Conservation (phyloP, 495 filamentous ascomycete genomes). For the Talaromyces ruber region DNA sequence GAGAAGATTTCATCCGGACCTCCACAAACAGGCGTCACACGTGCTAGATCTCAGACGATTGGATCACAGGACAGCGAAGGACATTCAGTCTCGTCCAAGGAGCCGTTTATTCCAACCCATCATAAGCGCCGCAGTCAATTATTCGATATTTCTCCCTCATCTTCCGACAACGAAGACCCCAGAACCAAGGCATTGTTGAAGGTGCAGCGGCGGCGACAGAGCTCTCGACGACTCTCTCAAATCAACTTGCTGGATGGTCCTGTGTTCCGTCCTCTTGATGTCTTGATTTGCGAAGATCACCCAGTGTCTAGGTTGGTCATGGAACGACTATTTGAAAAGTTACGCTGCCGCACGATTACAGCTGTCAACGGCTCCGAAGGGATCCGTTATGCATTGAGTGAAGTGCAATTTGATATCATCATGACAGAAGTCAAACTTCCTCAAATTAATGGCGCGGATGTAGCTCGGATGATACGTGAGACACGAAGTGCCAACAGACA, state of each 20-base stretch:
- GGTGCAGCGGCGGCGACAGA: constrained; percentile 85
- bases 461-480: constrained; percentile 93
- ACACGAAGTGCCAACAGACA: constrained; percentile 90
- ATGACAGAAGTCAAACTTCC: constrained; percentile 96
- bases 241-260: constrained; percentile 77
- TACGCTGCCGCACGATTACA: constrained; percentile 90
- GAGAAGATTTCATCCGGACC: constrained; percentile 37
- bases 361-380: constrained; percentile 84
- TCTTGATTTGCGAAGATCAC: constrained; percentile 96
- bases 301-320: constrained; percentile 95
- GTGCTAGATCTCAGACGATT: constrained; percentile 84
- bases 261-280: constrained; percentile 80
- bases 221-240: constrained; percentile 83
- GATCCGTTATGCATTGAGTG: constrained; percentile 81
- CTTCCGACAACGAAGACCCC: constrained; percentile 93
- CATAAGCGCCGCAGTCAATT: constrained; percentile 90
- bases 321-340: constrained; percentile 91
- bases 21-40: constrained; percentile 38
- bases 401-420: constrained; percentile 92
- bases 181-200: constrained; percentile 86
- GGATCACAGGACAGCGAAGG: constrained; percentile 85
- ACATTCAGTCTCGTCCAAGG: constrained; percentile 36
- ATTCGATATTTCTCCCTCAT: constrained; percentile 93
- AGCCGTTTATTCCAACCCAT: constrained; percentile 63
- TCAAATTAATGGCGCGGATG: constrained; percentile 86